Base-by-base conservation (phyloP, 371 early-diverging fungal genomes). In the Mucor velutinosus region DNA sequence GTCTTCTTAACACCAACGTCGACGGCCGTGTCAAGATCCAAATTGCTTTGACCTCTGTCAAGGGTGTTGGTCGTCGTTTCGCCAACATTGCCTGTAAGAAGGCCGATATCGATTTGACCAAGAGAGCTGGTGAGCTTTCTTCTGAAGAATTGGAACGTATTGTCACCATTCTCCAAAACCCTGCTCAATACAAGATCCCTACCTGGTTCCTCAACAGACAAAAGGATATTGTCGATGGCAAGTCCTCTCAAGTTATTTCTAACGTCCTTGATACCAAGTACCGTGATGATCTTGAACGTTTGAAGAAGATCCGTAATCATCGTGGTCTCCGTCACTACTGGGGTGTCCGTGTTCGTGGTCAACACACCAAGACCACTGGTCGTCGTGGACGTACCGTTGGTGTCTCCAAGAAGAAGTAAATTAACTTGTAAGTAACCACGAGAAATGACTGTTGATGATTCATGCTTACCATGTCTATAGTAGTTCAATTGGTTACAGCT, bases 1-100 rank as follows among this genome's bases (percentile, higher is more conserved):
- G 99, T 97, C 91, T 99, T 72, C 94, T 97, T 79, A 99, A 99
- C 93, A 99, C 99, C 82, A 99, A 99, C 91, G 93, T 99, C 79
- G 96, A 99, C 83, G 99, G 99, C 75, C 94, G 93, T 82, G 89
- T 89, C 78, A 97, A 95, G 87, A 89, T 97, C 79, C 91, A 93
- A 87, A 96, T 92, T 87, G 98, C 99, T 76, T 84, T 99, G 82
- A 99, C 98, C 70, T 86, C 91, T 82, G 98, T 99, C 86, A 95
- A 94, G 91, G 99, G 99, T 91, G 93, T 98, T 70, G 99, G 99
- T 87, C 93, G 96, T 75, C 93, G 99, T 81, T 97, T 97, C 87
- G 86, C 99, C 82, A 96, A 94, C 93, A 83, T 98, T 77, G 95
- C 97, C 71, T 95, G 96, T 89, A 97, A 97, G 91, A 97, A 96